Evolutionary conservation across 306 rosid species (phyloP).

Genomic region (Cercis canadensis): DNA sequence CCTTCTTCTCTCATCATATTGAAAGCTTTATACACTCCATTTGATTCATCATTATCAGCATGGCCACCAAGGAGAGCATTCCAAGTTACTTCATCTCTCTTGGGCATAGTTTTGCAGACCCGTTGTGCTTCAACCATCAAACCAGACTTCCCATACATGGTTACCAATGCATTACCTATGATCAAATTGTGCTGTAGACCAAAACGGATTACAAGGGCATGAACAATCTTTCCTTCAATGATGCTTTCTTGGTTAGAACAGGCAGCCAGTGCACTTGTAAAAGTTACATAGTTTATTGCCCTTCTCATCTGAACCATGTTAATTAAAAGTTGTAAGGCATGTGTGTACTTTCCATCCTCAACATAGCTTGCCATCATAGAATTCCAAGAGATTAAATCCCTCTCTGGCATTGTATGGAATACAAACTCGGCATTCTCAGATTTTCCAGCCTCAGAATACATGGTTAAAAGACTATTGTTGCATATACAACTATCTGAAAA

Average conservation of each 20-base stretch:
- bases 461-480: constrained; percentile 80
- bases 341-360: constrained; percentile 54
- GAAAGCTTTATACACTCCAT: constrained; percentile 68
- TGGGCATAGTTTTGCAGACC: constrained; percentile 59
- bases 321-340: constrained; percentile 59
- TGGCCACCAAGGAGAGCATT: constrained; percentile 81
- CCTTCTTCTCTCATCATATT: constrained; percentile 68
- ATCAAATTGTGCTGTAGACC: constrained; percentile 66
- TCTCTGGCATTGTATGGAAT: constrained; percentile 73
- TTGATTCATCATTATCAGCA: constrained; percentile 70
- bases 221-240: constrained; percentile 66
- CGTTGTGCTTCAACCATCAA: constrained; percentile 56
- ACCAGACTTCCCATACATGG: constrained; percentile 83
- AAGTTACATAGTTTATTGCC: constrained; percentile 59
- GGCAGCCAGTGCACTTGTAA: constrained; percentile 79
- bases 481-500: constrained; percentile 69
- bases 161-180: constrained; percentile 71
- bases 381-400: constrained; percentile 89
- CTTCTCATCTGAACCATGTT: constrained; percentile 60
- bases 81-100: constrained; percentile 85
- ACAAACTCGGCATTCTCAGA: constrained; percentile 63
- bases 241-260: constrained; percentile 61
- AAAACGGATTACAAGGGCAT: constrained; percentile 57
- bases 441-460: constrained; percentile 81
- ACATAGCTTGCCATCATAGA: constrained; percentile 83